Evolutionary conservation across 2,329 filamentous ascomycete species (phyloP), one percentile per base, ranked within the genome.

Genomic region (Trichoderma semiorbis): DNA sequence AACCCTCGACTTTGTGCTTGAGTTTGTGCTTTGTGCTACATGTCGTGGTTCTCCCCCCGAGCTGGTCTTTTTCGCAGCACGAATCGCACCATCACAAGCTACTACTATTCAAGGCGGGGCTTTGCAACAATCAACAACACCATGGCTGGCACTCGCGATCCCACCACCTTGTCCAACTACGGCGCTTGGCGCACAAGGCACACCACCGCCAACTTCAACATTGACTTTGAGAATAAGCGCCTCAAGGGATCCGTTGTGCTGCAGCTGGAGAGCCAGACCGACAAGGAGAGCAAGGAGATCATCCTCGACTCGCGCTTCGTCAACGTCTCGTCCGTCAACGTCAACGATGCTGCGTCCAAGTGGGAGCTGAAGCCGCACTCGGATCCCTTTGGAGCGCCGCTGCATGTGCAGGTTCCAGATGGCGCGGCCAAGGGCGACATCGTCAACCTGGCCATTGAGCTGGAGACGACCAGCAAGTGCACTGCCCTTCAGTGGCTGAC

Each of bases 401-500:
- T 95, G 73, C 88, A 89, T 74, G 86, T 95, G 72, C 81, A 84
- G n/a, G 82, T 91, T 18, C 87, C 89, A 12, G 81, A 83, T 6
- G 88, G 88, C 43, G 85, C 84, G 5, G 78, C 83, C 69, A 88
- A 86, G 79, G 89, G 88, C 65, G 80, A 85, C 26, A 76, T 85
- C 28, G 79, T 91, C 73, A 83, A 84, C 75, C 77, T 91, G 21
- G 82, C 90, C 80, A 93, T 97, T 73, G 84, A 88, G 28, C 82
- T 98, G 34, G 87, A 92, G 76, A 98, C 96, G 6, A 98, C 96
- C 1, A 88, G 92, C 66, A 88, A 93, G 77, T 98, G 95, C 82
- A 97, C 95, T 12, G 95, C 95, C 11, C 85, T 99, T 74, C 95
- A 98, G 83, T 99, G 96, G 95, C 88, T 99, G 81, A 95, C 93